These are phyloP conservation scores for Epichloe sylvatica DNA, from an alignment of 2,329 filamentous ascomycete species.

Conservation along the genomic window DNA sequence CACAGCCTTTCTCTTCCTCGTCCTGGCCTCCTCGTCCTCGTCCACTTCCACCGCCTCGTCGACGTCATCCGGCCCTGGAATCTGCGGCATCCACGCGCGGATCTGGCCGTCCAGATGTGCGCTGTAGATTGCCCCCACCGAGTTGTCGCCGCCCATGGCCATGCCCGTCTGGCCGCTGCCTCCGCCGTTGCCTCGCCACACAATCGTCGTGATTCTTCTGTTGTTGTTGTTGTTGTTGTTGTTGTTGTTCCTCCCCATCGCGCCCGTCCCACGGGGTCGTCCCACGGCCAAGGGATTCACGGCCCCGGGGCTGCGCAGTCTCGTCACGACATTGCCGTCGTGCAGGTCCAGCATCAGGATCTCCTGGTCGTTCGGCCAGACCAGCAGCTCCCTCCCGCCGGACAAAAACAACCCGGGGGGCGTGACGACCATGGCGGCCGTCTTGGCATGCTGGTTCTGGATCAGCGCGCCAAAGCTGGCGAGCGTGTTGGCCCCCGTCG, in stretches of 20 bases:
- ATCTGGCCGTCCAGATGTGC: slow-evolving; percentile 77
- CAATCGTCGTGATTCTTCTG: slow-evolving; percentile 59
- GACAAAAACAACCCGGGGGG: slow-evolving; percentile 37
- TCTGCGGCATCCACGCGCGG: slow-evolving; percentile 56
- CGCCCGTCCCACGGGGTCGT: slow-evolving; percentile 24
- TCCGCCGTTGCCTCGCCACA: slow-evolving; percentile 55
- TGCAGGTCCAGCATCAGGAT: slow-evolving; percentile 70
- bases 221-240: slow-evolving; percentile 13
- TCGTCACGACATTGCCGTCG: slow-evolving; percentile 57
- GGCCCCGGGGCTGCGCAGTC: slow-evolving; percentile 52
- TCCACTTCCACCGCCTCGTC: slow-evolving; percentile 28
- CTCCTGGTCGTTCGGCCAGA: slow-evolving; percentile 72
- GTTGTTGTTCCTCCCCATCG: slow-evolving; percentile 34
- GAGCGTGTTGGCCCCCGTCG: slow-evolving; percentile 70
- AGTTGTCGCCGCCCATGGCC: slow-evolving; percentile 44
- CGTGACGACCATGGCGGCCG: slow-evolving; percentile 46
- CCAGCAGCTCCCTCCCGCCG: slow-evolving; percentile 43
- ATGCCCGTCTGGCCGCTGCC: slow-evolving; percentile 41
- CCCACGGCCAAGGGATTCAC: slow-evolving; percentile 27
- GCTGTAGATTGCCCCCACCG: slow-evolving; percentile 53
- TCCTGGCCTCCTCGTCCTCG: slow-evolving; percentile 31
- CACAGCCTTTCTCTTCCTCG: slow-evolving; percentile 60
- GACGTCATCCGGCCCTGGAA: slow-evolving; percentile 36
- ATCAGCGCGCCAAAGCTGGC: slow-evolving; percentile 76
- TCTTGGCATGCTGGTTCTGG: slow-evolving; percentile 55